phyloP scores from a whole-genome alignment of 352 stramenopile species.

The Globisporangium echinulatum region DNA sequence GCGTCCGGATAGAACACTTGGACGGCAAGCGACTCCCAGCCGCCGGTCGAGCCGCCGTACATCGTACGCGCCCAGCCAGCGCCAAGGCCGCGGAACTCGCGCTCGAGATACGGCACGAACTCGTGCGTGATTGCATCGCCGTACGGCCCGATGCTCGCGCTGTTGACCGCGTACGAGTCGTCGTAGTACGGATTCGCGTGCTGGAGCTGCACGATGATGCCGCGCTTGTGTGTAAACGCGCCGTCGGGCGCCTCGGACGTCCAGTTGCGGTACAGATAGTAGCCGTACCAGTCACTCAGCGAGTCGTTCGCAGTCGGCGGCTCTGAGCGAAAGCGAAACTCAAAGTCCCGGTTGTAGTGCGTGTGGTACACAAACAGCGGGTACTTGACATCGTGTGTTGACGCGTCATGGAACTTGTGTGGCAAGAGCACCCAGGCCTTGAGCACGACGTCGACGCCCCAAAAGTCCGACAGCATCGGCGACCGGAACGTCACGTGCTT shows the following conservation, averaged over 20 bases:
- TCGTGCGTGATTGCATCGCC: constrained; percentile 72
- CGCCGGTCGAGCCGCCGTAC: constrained; percentile 69
- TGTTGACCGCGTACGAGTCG: constrained; percentile 74
- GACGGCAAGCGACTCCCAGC: constrained; percentile 67
- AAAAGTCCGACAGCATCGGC: constrained; percentile 52
- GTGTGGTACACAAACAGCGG: constrained; percentile 73
- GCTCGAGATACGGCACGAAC: constrained; percentile 61
- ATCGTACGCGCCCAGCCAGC: constrained; percentile 62
- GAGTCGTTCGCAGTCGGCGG: constrained; percentile 10
- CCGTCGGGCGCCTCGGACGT: constrained; percentile 41
- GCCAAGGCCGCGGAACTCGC: constrained; percentile 54
- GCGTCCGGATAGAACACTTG: constrained; percentile 73
- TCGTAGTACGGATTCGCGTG: constrained; percentile 80
- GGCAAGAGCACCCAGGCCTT: constrained; percentile 70
- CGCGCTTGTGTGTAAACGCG: constrained; percentile 52
- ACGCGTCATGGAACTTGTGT: constrained; percentile 53
- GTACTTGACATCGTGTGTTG: constrained; percentile 49
- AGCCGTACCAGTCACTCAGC: constrained; percentile 41
- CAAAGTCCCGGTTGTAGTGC: constrained; percentile 61
- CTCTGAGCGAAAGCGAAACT: constrained; percentile 39
- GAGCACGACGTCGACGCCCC: constrained; percentile 59
- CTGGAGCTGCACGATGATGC: constrained; percentile 71
- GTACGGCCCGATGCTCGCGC: constrained; percentile 67
- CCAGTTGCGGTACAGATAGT: constrained; percentile 72
- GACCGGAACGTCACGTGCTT: constrained; percentile 66